Base-by-base conservation (phyloP, 345 rosid species). In the Hirschfeldia incana region DNA sequence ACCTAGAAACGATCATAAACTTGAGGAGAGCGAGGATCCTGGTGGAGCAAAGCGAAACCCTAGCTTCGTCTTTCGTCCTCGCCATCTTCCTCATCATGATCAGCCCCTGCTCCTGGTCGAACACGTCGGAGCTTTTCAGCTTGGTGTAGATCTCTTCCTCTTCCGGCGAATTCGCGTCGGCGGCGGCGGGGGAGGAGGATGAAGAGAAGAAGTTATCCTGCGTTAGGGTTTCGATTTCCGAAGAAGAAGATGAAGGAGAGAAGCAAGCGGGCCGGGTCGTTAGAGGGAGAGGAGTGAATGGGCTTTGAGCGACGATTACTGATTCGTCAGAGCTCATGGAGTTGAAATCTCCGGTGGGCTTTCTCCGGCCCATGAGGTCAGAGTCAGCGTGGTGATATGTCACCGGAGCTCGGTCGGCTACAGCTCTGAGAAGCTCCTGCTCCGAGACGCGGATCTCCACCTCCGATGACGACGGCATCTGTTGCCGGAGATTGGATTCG, bases 261-360 rank as follows among this genome's bases (percentile, higher is more conserved):
- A 84, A 88, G 67, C 93, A 90, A 30, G 92, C 92, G 1, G 98
- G 98, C 12, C 89, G 83, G 0, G 93, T 92, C 13, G 90, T 75
- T 4, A 94, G 81, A 3, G 97, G 93, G 65, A 92, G 77, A 58
- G 97, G 98, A 44, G 91, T 90, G 55, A 81, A 78, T 0, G 97
- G 91, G 60, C 84, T 84, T 4, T 85, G 80, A 36, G 82, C 84
- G 6, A 85, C 87, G 69, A 87, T 79, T 5, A 85, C 87, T 10
- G 89, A 87, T 78, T 90, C 91, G 36, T 87, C 88, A 2, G 91
- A 89, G 76, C 87, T 83, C 1, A 88, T 80, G 4, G 76, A 78
- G 51, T 76, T 72, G 86, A 80, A 80, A 8, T 81, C 76, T 77
- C 68, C 69, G 0, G 29, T 13, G 0, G 65, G 71, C 32, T 13